A percentile compares a stretch with the other conserved stretches of the same genome.
phyloP scores from a whole-genome alignment of 2,329 filamentous ascomycete species.

The Fusarium sp. region DNA sequence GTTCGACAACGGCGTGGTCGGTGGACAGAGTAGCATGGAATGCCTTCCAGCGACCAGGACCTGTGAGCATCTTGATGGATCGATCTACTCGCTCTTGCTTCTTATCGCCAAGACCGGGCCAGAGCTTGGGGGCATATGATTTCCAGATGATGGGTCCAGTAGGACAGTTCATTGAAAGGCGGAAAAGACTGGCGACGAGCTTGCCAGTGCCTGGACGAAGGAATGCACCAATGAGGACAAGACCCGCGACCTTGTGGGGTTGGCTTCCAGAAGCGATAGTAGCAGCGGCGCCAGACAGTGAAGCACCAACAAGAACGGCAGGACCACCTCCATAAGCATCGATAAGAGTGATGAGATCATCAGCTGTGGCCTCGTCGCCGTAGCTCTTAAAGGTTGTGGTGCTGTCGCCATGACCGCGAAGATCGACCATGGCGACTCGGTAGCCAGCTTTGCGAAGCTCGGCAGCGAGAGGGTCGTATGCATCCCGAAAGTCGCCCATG shows the following conservation, averaged over 20 bases:
- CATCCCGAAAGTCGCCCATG: conserved; percentile 34
- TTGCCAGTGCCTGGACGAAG: conserved; percentile 19
- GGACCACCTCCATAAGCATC: conserved; percentile 20
- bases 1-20: conserved; percentile 17
- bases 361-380: conserved; percentile 26
- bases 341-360: conserved; percentile 21
- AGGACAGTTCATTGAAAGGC: not conserved
- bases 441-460: conserved; percentile 20
- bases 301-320: conserved; percentile 16
- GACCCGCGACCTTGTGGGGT: conserved; percentile 28
- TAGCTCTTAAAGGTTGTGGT: conserved; percentile 18
- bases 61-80: conserved; percentile 14
- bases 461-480: conserved; percentile 13
- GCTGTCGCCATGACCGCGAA: conserved; percentile 33
- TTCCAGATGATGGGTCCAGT: conserved; percentile 22
- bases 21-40: conserved; percentile 33
- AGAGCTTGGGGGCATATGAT: conserved; percentile 21
- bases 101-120: conserved; percentile 30
- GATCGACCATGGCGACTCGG: conserved; percentile 30
- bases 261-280: conserved; percentile 26
- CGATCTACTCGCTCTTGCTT: conserved; percentile 22
- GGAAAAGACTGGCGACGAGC: conserved; percentile 6
- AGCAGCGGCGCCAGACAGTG: conserved; percentile 22
- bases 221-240: conserved; percentile 20
- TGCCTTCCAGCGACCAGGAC: conserved; percentile 30